phyloP scores from a whole-genome alignment of 306 rosid species.

The Quercus rubra region DNA sequence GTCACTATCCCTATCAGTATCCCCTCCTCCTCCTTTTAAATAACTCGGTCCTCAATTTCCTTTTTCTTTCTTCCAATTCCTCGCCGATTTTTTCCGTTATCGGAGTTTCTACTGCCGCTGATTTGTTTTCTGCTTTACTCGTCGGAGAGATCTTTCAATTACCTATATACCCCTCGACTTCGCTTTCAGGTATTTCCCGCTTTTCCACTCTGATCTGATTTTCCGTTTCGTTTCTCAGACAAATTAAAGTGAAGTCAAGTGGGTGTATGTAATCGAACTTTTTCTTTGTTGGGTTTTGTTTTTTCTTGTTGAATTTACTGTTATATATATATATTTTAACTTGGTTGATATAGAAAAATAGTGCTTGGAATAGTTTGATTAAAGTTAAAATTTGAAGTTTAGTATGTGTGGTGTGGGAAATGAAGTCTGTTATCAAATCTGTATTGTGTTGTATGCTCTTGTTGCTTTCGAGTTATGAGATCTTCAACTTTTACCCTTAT shows the following conservation, averaged over 20 bases:
- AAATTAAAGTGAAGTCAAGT: too few relatives aligned
- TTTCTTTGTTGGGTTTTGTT: slow-evolving; percentile 4
- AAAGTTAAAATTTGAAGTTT: too few relatives aligned
- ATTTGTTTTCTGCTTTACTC: slow-evolving; percentile 26
- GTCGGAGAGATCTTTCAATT: slow-evolving; percentile 27
- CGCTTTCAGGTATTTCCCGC: slow-evolving; percentile 22
- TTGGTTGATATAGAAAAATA: background rate
- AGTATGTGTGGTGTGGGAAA: background rate
- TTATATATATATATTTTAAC: too few relatives aligned
- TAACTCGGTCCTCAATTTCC: slow-evolving; percentile 37
- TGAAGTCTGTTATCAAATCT: background rate
- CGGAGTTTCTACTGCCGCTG: slow-evolving; percentile 33
- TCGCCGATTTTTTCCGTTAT: slow-evolving; percentile 38
- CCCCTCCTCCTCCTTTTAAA: slow-evolving; percentile 31
- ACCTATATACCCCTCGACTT: background rate
- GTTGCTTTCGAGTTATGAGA: slow-evolving; percentile 17
- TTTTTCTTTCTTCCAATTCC: slow-evolving; percentile 27
- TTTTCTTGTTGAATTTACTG: background rate
- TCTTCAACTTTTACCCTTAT: background rate
- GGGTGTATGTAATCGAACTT: background rate
- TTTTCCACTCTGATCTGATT: slow-evolving; percentile 45
- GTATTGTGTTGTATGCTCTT: background rate
- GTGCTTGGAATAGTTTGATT: background rate
- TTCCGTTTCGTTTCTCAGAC: slow-evolving; percentile 11
- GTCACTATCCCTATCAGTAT: slow-evolving; percentile 38